Percentiles rank a stretch among this genome's conserved stretches.
Conservation (phyloP, 2,329 filamentous ascomycete genomes). For the Sphaerostilbella broomeana region DNA sequence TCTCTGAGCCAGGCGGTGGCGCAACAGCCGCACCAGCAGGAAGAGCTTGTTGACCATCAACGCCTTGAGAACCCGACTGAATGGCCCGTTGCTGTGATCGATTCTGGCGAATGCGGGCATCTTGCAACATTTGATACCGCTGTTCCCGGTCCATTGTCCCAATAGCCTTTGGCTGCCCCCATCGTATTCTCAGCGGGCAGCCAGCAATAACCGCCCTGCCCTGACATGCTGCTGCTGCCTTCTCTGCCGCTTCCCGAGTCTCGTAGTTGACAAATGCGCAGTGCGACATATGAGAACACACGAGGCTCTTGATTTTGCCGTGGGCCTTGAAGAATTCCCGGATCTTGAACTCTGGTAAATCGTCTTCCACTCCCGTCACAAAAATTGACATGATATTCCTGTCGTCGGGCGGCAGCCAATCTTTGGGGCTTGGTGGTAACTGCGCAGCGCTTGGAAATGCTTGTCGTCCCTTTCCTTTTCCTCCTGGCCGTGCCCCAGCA, state of each 20-base stretch:
- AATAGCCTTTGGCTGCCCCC: conserved; percentile 87
- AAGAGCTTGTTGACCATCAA: conserved; percentile 24
- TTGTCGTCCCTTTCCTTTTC: conserved; percentile 36
- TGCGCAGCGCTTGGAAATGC: conserved; percentile 65
- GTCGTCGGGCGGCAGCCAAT: conserved; percentile 80
- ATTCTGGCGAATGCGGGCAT: conserved; percentile 47
- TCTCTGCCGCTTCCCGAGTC: conserved; percentile 76
- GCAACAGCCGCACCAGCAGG: conserved; percentile 44
- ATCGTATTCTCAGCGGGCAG: conserved; percentile 82
- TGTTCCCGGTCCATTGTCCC: conserved; percentile 88
- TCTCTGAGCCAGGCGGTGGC: conserved; percentile 70
- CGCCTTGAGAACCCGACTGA: conserved; percentile 34
- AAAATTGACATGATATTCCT: conserved; percentile 87
- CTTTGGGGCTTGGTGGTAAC: conserved; percentile 72
- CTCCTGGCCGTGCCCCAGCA: conserved; percentile 42
- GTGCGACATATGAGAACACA: conserved; percentile 95
- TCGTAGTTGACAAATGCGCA: conserved; percentile 96
- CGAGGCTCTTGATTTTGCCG: conserved; percentile 83
- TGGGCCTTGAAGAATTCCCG: conserved; percentile 84
- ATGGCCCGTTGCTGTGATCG: conserved; percentile 22
- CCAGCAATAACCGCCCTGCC: conserved; percentile 86
- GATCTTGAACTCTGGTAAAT: conserved; percentile 85
- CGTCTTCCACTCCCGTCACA: conserved; percentile 91
- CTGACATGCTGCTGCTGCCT: conserved; percentile 75
- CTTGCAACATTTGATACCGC: conserved; percentile 70